phyloP scores from a whole-genome alignment of 202 grass and related monocot species.

The Panicum virgatum region DNA sequence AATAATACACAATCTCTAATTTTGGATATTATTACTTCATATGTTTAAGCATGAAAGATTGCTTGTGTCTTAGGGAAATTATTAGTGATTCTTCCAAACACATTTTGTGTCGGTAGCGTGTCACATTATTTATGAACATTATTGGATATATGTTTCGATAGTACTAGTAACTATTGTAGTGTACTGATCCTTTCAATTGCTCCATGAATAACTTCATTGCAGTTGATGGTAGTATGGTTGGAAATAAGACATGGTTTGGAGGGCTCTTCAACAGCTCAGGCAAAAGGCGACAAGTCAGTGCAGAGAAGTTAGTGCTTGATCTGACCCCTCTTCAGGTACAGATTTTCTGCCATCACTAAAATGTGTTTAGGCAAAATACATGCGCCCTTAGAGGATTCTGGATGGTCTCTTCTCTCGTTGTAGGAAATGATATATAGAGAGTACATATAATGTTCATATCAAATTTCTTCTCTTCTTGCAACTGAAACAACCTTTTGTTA shows the following conservation, averaged over 20 bases:
- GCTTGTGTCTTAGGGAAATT: neutral
- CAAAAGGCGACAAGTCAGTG: constrained; percentile 61
- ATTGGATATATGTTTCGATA: neutral
- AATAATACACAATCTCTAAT: neutral
- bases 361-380: neutral
- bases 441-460: neutral
- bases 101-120: neutral
- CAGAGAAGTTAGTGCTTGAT: constrained; percentile 46
- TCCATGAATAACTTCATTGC: neutral
- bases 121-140: neutral
- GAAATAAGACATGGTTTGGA: constrained; percentile 80
- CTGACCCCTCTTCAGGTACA: constrained; percentile 73
- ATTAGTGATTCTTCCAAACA: neutral
- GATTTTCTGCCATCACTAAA: neutral
- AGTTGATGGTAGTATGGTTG: constrained; percentile 93
- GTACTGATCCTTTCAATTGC: neutral
- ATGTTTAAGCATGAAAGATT: neutral
- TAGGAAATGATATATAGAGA: neutral
- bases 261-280: constrained; percentile 75
- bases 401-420: neutral
- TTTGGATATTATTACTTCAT: neutral
- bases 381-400: neutral
- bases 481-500: neutral
- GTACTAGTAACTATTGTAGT: neutral
- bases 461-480: constrained; percentile 9